phyloP scores from a whole-genome alignment of 495 filamentous ascomycete species.

The Xylaria venustula region DNA sequence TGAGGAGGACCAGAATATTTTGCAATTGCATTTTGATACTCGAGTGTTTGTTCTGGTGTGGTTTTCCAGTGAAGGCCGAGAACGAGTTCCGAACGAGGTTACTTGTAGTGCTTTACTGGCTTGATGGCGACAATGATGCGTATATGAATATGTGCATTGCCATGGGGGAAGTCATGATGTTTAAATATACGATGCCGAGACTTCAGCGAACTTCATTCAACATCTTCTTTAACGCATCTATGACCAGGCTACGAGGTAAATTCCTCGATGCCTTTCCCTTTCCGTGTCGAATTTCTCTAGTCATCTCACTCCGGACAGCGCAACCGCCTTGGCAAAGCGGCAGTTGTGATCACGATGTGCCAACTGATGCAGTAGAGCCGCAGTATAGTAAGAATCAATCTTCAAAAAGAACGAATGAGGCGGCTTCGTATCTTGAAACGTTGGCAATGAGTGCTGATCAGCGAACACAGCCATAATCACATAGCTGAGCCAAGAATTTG shows the following conservation, averaged over 20 bases:
- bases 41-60: background rate
- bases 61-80: background rate
- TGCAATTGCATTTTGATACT: constrained; percentile 1
- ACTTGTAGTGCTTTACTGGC: background rate
- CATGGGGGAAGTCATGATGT: background rate
- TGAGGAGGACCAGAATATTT: background rate
- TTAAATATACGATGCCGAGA: background rate
- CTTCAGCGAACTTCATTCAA: background rate
- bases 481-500: constrained; percentile 7
- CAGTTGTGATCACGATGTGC: background rate
- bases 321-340: background rate
- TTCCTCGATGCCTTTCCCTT: too few species aligned
- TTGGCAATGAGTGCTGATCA: background rate
- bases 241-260: too few species aligned
- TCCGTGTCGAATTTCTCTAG: background rate
- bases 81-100: background rate
- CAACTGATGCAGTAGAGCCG: background rate
- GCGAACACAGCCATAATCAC: constrained; percentile 1
- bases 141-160: background rate
- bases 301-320: background rate
- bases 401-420: background rate
- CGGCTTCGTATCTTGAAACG: background rate
- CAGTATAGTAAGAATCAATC: background rate
- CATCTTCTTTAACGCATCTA: background rate
- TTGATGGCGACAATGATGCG: background rate